A percentile compares a stretch with the other conserved stretches of the same genome.
Evolutionary conservation across 768 basidiomycete species (phyloP).

Genomic region (Xerocomus spinulosus): DNA sequence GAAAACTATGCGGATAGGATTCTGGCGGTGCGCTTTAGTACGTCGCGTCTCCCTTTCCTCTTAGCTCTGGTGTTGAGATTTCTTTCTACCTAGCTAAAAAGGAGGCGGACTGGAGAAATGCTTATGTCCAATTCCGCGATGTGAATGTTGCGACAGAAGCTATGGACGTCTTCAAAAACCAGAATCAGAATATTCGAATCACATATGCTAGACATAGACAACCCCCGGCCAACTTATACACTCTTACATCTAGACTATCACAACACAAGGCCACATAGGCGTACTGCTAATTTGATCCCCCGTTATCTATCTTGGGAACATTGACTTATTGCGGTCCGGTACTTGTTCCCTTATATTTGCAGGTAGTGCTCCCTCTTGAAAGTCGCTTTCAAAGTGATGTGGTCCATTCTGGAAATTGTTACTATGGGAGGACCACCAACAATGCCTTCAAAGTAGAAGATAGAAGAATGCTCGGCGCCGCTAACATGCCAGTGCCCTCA

Average conservation of each 20-base stretch:
- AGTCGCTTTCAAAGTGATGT: too few species aligned
- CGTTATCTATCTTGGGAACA: not conserved
- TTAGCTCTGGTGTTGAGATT: not conserved
- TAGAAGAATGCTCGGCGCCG: too few species aligned
- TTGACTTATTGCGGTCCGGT: not conserved
- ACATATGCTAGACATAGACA: slow-evolving; percentile 19
- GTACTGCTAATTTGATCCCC: not conserved
- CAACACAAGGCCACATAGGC: slow-evolving; percentile 5
- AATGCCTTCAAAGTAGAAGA: too few species aligned
- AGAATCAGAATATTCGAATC: slow-evolving; percentile 4
- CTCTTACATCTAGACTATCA: slow-evolving; percentile 22
- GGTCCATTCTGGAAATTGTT: too few species aligned
- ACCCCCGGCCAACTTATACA: not conserved
- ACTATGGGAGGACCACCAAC: too few species aligned
- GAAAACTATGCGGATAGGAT: slow-evolving; percentile 12
- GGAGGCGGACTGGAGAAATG: slow-evolving; percentile 33
- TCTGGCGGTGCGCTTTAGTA: slow-evolving; percentile 30
- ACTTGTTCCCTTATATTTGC: too few species aligned
- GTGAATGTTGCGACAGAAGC: slow-evolving; percentile 47
- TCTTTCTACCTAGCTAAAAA: slow-evolving; percentile 31
- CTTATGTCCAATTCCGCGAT: slow-evolving; percentile 52
- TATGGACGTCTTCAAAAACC: slow-evolving; percentile 35
- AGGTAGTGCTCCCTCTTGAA: too few species aligned
- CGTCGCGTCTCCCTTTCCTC: slow-evolving; percentile 5
- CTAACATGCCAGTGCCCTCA: too few species aligned